Evolutionary conservation across 2,329 filamentous ascomycete genomes (phyloP), one percentile per base, ranked within the genome.

Genomic region (Epichloe elymi): DNA sequence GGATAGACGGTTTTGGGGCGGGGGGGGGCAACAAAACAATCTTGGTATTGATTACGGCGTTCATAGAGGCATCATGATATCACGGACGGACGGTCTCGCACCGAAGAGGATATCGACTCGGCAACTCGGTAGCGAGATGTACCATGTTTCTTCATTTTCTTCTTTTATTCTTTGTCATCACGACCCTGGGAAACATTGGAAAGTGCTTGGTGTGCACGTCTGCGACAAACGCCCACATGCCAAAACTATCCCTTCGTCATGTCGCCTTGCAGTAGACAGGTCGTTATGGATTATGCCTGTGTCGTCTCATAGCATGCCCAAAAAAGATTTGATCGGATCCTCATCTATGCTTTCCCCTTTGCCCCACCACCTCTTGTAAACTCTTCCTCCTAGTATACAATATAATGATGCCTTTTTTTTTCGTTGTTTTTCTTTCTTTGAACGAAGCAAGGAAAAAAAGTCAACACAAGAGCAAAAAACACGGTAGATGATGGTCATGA

Each of bases 181-280:
- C 7, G 11, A 33, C n/a, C n/a, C n/a, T n/a, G 14, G 11, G 30
- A 23, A 43, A 36, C 36, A 45, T 11, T 11, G 36, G 33, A 30
- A 30, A 30, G 20, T 41, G 42, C 36, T 35, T 45, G 11, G 6
- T 40, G 37, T 19, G 26, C 49, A 46, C 39, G 37, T 19, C 49
- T 23, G 14, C 5, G 30, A 44, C 48, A 46, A 46, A 7, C 49
- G 2, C 23, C n/a, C 39, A 36, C 39, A 10, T 11, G 26, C 36
- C 47, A 38, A 43, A 43, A 23, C 39, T 20, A 40, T 8, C 38
- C 41, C 40, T 48, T 50, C 41, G 17, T 45, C 33, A 37, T 40
- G 48, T 50, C 48, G 10, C 36, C 30, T 37, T 50, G 48, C 35
- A 19, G 11, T 30, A 50, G 48, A 33, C 41, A 20, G 48, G 26